Evolutionary conservation across 1,139 yeast genomes (phyloP).

Genomic region (Scheffersomyces quercinus): DNA sequence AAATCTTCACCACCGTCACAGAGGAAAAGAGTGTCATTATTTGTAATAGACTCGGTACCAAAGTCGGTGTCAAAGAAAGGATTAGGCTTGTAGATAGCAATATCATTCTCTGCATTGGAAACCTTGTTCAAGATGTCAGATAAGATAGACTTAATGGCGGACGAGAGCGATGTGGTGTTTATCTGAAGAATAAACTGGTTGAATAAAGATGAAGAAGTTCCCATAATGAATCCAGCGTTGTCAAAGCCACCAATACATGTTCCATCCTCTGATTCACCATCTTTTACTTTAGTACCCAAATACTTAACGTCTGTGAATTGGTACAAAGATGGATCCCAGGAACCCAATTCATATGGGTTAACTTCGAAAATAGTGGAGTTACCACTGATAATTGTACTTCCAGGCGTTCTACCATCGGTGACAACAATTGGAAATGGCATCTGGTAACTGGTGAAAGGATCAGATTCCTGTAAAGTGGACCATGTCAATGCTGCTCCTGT

Average conservation of each 20-base stretch:
- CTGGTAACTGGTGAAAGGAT: conserved; percentile 54
- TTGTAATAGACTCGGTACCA: conserved; percentile 15
- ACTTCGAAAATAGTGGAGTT: conserved; percentile 80
- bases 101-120: conserved; percentile 17
- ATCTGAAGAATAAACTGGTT: conserved; percentile 26
- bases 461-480: conserved; percentile 57
- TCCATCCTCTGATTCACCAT: conserved; percentile 50
- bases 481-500: conserved; percentile 68
- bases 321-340: conserved; percentile 79
- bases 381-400: conserved; percentile 50
- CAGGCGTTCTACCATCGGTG: conserved; percentile 78
- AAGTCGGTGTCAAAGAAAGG: conserved; percentile 18
- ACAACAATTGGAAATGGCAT: conserved; percentile 87
- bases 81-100: conserved; percentile 25
- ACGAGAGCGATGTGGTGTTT: conserved; percentile 21
- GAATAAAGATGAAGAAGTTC: conserved; percentile 47
- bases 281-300: conserved; percentile 64
- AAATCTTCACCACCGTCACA: conserved; percentile 36
- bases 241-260: conserved; percentile 39
- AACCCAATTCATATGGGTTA: conserved; percentile 82
- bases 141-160: conserved; percentile 16
- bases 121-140: conserved; percentile 15
- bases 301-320: conserved; percentile 70
- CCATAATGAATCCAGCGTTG: conserved; percentile 47
- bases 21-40: conserved; percentile 22